A percentile compares a stretch with the other conserved stretches of the same genome.
Evolutionary conservation across 371 early-diverging fungal genomes (phyloP).

Genomic region (Syncephalastrum racemosum): DNA sequence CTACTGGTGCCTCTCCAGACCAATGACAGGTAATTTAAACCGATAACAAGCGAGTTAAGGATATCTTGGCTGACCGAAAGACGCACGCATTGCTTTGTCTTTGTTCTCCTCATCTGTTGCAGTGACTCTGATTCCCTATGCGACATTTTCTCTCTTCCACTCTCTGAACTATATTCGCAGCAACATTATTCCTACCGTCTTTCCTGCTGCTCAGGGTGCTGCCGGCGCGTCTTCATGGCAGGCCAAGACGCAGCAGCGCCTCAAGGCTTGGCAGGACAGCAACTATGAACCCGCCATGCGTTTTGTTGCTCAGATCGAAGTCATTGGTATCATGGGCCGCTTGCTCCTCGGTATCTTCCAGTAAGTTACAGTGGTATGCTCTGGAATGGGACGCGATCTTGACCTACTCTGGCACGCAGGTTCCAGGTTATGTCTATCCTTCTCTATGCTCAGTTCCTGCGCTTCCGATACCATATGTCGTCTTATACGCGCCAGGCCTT

Average conservation of each 20-base stretch:
- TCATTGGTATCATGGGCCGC: constrained; percentile 73
- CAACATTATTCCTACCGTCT: constrained; percentile 69
- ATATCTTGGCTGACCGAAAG: neutral
- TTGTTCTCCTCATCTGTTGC: neutral
- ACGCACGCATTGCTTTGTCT: neutral
- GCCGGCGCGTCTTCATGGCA: constrained; percentile 31
- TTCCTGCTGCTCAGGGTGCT: constrained; percentile 48
- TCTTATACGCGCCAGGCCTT: constrained; percentile 69
- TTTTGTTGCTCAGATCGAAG: constrained; percentile 78
- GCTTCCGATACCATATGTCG: constrained; percentile 81
- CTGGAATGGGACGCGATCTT: neutral
- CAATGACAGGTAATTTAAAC: constrained; percentile 63
- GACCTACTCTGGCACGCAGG: constrained; percentile 20
- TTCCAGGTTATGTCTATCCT: constrained; percentile 75
- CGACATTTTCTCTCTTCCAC: constrained; percentile 85
- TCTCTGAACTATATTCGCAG: constrained; percentile 75
- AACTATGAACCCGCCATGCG: constrained; percentile 75
- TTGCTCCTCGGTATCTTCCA: constrained; percentile 66
- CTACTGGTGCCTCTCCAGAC: constrained; percentile 72
- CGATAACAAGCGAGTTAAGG: constrained; percentile 1
- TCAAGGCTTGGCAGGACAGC: constrained; percentile 66
- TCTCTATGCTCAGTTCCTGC: constrained; percentile 81
- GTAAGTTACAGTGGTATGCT: constrained; percentile 33
- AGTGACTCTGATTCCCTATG: constrained; percentile 85
- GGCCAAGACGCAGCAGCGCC: constrained; percentile 51